These are phyloP conservation scores for Graphilbum fragrans DNA, from an alignment of 2,329 filamentous ascomycete species.

Conservation along the genomic window DNA sequence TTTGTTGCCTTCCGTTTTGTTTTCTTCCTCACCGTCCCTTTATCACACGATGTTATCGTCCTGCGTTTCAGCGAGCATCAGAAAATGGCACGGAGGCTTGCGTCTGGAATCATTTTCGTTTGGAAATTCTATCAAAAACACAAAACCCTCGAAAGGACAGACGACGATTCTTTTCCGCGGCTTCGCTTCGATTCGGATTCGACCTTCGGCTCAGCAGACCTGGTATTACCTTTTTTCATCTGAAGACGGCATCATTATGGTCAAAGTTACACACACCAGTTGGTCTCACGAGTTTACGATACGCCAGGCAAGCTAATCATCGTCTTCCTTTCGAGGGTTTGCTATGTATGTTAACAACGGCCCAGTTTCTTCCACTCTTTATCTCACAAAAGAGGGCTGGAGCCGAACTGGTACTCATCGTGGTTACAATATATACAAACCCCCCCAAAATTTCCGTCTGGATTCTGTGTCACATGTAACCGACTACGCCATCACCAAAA, in stretches of 20 bases:
- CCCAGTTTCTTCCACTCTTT: constrained; percentile 10
- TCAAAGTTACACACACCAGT: neutral
- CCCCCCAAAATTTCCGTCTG: neutral
- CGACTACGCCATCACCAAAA: neutral
- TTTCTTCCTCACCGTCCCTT: neutral
- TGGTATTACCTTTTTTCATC: neutral
- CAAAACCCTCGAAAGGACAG: constrained; percentile 2
- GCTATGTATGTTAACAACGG: constrained; percentile 54
- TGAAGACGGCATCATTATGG: neutral
- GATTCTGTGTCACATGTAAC: constrained; percentile 3
- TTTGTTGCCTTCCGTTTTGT: constrained; percentile 3
- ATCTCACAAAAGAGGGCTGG: constrained; percentile 1
- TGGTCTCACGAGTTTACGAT: constrained; percentile 13
- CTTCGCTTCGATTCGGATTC: neutral
- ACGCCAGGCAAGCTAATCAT: constrained; percentile 57
- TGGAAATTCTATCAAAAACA: neutral
- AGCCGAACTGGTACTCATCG: neutral
- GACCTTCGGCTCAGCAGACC: too few species aligned
- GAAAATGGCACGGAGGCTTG: constrained; percentile 6
- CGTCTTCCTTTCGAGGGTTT: constrained; percentile 46
- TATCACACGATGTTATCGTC: constrained; percentile 12
- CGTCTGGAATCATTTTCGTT: neutral
- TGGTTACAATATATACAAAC: constrained; percentile 3
- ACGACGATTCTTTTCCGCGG: neutral
- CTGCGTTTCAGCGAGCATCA: constrained; percentile 14